These are phyloP conservation scores for Fraxinus nigra DNA, from an alignment of 305 asterid genomes.

Conservation along the genomic window DNA sequence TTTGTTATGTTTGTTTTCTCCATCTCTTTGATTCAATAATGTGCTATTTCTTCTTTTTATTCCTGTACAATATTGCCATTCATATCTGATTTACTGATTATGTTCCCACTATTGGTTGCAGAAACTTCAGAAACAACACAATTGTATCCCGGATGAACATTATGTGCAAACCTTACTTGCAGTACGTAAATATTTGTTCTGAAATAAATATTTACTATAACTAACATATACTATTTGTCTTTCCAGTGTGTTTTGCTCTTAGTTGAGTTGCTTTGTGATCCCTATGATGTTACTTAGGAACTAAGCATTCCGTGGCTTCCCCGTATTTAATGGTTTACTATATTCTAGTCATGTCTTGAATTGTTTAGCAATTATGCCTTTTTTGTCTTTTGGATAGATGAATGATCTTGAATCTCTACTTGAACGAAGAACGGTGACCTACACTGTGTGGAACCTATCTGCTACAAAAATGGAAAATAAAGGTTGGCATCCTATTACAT, in stretches of 20 bases:
- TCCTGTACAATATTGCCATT: background rate
- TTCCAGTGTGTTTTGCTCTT: background rate
- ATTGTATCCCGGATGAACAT: conserved; percentile 98
- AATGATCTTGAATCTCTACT: conserved; percentile 71
- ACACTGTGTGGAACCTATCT: conserved; percentile 80
- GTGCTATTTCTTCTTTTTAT: background rate
- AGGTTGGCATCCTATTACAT: conserved; percentile 89
- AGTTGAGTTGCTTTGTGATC: background rate
- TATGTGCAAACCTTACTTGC: conserved; percentile 88
- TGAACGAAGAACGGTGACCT: conserved; percentile 85
- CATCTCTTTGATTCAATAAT: background rate
- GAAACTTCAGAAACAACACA: conserved; percentile 94
- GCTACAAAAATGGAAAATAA: conserved; percentile 45
- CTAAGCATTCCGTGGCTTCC: conserved; percentile 1
- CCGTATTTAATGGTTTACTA: background rate
- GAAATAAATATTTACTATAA: background rate
- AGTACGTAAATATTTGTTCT: conserved; percentile 39
- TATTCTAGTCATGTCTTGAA: conserved; percentile 6
- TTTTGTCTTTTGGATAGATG: conserved; percentile 45
- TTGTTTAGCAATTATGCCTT: conserved; percentile 1
- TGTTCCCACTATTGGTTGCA: conserved; percentile 39
- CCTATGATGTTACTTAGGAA: background rate
- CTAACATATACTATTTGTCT: background rate
- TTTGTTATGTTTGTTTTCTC: conserved; percentile 9
- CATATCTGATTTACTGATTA: conserved; percentile 12